Evolutionary conservation across 2,329 filamentous ascomycete genomes (phyloP).

Genomic region (Aspergillus sp.): DNA sequence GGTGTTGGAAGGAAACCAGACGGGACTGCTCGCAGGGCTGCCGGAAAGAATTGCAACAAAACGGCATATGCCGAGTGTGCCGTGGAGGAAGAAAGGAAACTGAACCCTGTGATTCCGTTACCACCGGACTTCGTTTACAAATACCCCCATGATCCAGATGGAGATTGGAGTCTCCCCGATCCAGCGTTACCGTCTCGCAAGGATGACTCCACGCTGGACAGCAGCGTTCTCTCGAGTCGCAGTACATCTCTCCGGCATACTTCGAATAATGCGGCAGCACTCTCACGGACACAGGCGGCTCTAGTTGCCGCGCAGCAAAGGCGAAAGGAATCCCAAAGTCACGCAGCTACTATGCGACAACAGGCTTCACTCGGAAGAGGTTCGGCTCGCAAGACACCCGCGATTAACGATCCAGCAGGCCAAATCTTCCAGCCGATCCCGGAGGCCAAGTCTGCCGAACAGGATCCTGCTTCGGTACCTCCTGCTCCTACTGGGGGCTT

Average conservation of each 20-base stretch:
- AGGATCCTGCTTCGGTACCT: conserved; percentile 5
- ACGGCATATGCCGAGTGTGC: conserved; percentile 42
- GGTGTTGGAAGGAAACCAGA: conserved; percentile 39
- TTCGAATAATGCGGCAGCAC: conserved; percentile 20
- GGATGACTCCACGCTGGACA: conserved; percentile 20
- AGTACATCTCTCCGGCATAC: conserved; percentile 22
- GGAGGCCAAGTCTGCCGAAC: conserved; percentile 13
- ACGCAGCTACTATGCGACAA: conserved; percentile 42
- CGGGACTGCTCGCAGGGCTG: conserved; percentile 35
- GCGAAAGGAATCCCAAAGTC: conserved; percentile 36
- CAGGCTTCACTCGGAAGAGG: conserved; percentile 33
- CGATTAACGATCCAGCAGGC: conserved; percentile 17
- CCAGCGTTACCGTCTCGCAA: conserved; percentile 13
- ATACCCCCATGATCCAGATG: conserved; percentile 34
- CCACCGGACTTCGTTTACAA: conserved; percentile 41
- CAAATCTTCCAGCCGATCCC: conserved; percentile 10
- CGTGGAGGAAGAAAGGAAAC: conserved; percentile 39
- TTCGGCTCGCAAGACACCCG: conserved; percentile 21
- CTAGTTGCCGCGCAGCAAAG: conserved; percentile 36
- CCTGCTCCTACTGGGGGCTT: conserved; percentile 25
- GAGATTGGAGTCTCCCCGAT: conserved; percentile 34
- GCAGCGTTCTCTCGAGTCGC: conserved; percentile 20
- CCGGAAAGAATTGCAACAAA: conserved; percentile 40
- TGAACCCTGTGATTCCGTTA: conserved; percentile 41
- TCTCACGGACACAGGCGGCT: conserved; percentile 33